Evolutionary conservation across 2,329 filamentous ascomycete genomes (phyloP), one percentile per base, ranked within the genome.

Genomic region (Moelleriella libera): DNA sequence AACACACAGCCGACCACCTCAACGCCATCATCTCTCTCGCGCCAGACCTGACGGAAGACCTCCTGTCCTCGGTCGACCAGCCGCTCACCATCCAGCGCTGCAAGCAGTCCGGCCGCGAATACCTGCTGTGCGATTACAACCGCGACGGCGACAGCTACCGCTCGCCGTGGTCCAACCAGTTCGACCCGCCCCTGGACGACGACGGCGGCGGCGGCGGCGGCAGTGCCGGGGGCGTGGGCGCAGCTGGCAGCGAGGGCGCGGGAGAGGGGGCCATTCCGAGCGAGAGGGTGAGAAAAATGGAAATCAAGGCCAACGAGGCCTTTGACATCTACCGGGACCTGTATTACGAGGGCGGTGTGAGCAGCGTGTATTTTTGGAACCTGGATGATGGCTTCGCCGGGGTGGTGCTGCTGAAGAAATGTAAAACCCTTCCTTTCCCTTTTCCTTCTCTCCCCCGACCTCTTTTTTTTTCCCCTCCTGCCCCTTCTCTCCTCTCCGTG

Each of bases 41-140:
- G 43, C 92, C 92, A 12, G 83, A 90, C 57, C 82, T 98, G 50
- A 92, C 90, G 60, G 92, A 98, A 74, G 92, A 98, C 65, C 87
- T 98, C 42, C 87, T 98, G 54, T 92, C 90, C 55, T 95, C 90
- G 29, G 92, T 98, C 57, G 92, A 98, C 68, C 90, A 97, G 66
- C 92, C 92, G 29, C 82, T 98, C 49, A 82, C 85, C 50, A 78
- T 94, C 53, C 82, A 84, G 58, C 84, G 86, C 55, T 97, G 92
- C 74, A 80, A 80, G 57, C 85, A 89, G 68, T 85, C 87, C 32
- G 88, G 88, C 58, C 85, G 90, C 56, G 92, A 97, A 69, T 98
- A 95, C 72, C 80, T 98, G 46, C 85, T 96, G 60, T 98, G 92
- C 75, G 92, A 98, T 76, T 98, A 98, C 77, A 98, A 98, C 76